phyloP scores from a whole-genome alignment of 169 alveolate genomes.

The Eimeria maxima region DNA sequence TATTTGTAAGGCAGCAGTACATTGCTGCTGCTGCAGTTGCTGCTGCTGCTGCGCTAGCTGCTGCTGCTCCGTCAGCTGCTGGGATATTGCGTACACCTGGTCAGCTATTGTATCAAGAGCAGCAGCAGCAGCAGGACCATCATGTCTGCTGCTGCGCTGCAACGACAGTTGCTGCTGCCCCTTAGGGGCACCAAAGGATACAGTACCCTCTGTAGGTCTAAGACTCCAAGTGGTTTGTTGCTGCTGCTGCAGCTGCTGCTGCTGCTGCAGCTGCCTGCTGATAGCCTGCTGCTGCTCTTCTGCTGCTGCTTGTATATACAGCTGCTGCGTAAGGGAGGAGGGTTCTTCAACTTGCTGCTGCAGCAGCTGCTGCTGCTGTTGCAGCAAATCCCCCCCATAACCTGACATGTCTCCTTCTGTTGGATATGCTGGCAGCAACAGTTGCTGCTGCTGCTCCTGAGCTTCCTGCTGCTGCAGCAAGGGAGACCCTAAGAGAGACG shows the following conservation, averaged over 20 bases:
- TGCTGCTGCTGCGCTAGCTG: too few relatives aligned
- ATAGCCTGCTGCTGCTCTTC: neutral
- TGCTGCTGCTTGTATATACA: constrained; percentile 51
- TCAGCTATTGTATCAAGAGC: constrained; percentile 46
- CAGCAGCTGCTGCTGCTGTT: constrained; percentile 8
- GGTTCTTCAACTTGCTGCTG: constrained; percentile 65
- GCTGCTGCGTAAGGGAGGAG: constrained; percentile 54
- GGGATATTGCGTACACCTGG: constrained; percentile 24
- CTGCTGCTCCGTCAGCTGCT: constrained; percentile 1
- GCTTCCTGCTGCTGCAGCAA: neutral
- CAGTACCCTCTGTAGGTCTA: neutral
- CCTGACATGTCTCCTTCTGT: neutral
- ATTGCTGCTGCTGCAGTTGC: too few relatives aligned
- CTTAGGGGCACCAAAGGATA: neutral
- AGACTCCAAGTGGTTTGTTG: neutral
- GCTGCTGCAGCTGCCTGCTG: constrained; percentile 22
- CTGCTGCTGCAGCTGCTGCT: neutral
- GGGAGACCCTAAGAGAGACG: neutral
- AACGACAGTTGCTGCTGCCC: constrained; percentile 1
- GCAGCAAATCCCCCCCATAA: neutral
- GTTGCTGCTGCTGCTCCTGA: neutral
- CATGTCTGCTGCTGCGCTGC: constrained; percentile 21
- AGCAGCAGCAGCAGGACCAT: constrained; percentile 51
- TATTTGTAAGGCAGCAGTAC: neutral
- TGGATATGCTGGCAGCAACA: neutral